Evolutionary conservation across 192 early-diverging fungal species (phyloP).

Genomic region (Physocladia obscura): DNA sequence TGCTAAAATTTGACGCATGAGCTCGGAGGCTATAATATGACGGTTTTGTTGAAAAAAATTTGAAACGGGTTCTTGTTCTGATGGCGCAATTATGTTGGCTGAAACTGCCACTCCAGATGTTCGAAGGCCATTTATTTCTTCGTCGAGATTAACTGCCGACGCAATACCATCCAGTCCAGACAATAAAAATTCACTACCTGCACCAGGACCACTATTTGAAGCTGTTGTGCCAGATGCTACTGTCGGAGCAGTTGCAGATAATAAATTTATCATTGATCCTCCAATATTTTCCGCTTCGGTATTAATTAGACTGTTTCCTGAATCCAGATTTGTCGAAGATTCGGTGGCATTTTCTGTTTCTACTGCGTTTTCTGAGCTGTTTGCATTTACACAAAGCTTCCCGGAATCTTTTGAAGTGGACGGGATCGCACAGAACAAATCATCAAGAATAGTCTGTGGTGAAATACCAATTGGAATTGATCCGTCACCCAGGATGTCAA

Average conservation of each 20-base stretch:
- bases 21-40: conserved; percentile 49
- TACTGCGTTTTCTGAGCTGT: background rate
- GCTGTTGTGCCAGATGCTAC: background rate
- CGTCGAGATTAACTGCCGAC: background rate
- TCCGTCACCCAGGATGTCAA: conserved; percentile 7
- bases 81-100: too few species aligned
- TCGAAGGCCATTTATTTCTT: background rate
- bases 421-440: conserved; percentile 1
- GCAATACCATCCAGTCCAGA: conserved; percentile 22
- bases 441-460: conserved; percentile 13
- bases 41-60: conserved; percentile 55
- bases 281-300: background rate
- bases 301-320: background rate
- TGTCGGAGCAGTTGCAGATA: too few species aligned
- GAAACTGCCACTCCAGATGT: conserved; percentile 16
- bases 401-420: background rate
- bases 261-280: background rate
- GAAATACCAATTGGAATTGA: conserved; percentile 8
- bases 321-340: background rate
- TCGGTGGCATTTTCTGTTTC: too few species aligned
- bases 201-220: background rate
- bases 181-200: background rate
- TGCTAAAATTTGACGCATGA: conserved; percentile 48
- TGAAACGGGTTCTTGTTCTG: conserved; percentile 41
- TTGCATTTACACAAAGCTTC: background rate